phyloP scores from a whole-genome alignment of 768 basidiomycete species.

The Hypsizygus marmoreus region DNA sequence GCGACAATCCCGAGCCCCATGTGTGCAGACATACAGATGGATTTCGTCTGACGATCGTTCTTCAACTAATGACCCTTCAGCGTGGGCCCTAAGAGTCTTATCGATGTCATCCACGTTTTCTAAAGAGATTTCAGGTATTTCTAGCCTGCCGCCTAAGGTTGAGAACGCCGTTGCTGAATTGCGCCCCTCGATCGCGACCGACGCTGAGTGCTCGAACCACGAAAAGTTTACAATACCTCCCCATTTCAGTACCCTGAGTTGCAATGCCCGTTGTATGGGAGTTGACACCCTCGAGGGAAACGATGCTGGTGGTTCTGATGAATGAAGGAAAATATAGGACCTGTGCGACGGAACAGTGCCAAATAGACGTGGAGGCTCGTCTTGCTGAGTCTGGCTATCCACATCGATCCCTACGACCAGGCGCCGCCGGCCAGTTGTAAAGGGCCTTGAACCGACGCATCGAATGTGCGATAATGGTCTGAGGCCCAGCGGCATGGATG shows the following conservation, averaged over 20 bases:
- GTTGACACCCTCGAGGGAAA: constrained; percentile 53
- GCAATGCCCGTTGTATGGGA: constrained; percentile 51
- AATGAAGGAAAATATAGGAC: constrained; percentile 59
- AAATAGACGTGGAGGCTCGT: no score
- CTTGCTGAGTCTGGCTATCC: no score
- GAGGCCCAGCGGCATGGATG: no score
- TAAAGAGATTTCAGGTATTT: constrained; percentile 49
- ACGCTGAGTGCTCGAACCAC: constrained; percentile 37
- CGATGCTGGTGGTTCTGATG: constrained; percentile 44
- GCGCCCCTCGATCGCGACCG: background rate
- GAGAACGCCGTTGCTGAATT: constrained; percentile 58
- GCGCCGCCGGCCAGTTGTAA: no score
- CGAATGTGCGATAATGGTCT: no score
- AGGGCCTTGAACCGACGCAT: no score
- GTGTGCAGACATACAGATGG: constrained; percentile 75
- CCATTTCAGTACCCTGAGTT: constrained; percentile 43
- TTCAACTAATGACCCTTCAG: constrained; percentile 13
- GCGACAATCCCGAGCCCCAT: constrained; percentile 76
- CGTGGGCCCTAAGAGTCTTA: constrained; percentile 34
- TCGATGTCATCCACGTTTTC: constrained; percentile 54
- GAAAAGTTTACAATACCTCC: constrained; percentile 64
- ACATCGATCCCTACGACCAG: no score
- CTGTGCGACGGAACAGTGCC: constrained; percentile 57
- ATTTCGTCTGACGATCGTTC: constrained; percentile 26
- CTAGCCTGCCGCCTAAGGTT: constrained; percentile 42